These are phyloP conservation scores for Aspergillus texensis DNA, from an alignment of 2,329 filamentous ascomycete species.

Conservation along the genomic window DNA sequence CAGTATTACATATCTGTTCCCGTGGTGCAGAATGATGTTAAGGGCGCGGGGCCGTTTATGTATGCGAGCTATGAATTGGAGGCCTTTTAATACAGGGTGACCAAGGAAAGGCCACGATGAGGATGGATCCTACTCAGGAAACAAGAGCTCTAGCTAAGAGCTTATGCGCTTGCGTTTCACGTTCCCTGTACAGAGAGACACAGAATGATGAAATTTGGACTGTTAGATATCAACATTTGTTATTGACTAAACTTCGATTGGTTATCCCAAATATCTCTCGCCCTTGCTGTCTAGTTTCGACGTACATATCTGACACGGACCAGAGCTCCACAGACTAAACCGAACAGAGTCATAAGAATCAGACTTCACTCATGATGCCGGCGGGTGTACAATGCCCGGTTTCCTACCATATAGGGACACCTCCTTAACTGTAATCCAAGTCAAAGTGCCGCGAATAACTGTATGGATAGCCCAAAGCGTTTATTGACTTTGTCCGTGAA, in stretches of 20 bases:
- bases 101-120: neutral
- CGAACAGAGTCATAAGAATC: too few species aligned
- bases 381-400: too few species aligned
- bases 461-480: too few species aligned
- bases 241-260: rapidly evolving
- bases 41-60: conserved; percentile 21
- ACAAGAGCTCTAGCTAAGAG: neutral
- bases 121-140: rapidly evolving
- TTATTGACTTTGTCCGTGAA: too few species aligned
- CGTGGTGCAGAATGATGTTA: conserved; percentile 16
- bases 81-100: neutral
- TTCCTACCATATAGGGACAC: rapidly evolving
- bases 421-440: too few species aligned
- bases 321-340: too few species aligned
- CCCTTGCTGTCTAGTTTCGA: rapidly evolving
- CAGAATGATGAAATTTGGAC: too few species aligned
- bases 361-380: rapidly evolving
- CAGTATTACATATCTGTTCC: conserved; percentile 23
- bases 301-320: too few species aligned
- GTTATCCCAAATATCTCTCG: rapidly evolving
- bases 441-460: too few species aligned
- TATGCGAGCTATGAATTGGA: conserved; percentile 22
- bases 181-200: neutral
- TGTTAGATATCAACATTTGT: too few species aligned
- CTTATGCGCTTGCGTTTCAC: rapidly evolving